These are phyloP conservation scores for Ophiostoma himal-ulmi DNA, from an alignment of 2,329 filamentous ascomycete species.

Conservation along the genomic window DNA sequence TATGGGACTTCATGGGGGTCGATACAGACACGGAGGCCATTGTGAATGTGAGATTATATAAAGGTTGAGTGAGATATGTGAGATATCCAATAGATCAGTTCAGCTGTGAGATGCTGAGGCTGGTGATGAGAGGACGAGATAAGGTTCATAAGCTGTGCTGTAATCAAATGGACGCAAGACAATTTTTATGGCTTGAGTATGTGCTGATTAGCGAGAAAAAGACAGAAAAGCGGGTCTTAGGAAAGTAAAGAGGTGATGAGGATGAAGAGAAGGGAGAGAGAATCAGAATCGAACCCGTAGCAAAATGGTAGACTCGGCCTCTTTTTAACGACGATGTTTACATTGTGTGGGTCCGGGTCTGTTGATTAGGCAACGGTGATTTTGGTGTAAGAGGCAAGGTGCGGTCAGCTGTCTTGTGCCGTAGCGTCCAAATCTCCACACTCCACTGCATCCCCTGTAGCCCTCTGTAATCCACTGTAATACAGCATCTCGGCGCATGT, in stretches of 20 bases:
- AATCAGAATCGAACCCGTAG: neutral
- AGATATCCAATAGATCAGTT: neutral
- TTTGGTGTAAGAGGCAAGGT: neutral
- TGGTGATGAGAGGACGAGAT: neutral
- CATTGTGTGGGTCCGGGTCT: conserved; percentile 11
- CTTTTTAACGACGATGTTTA: conserved; percentile 29
- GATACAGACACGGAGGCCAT: conserved; percentile 81
- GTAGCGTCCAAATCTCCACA: conserved; percentile 3
- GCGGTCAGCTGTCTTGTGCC: conserved; percentile 12
- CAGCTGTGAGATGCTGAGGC: neutral
- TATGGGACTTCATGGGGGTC: conserved; percentile 91
- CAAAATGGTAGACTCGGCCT: conserved; percentile 15
- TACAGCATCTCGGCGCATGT: neutral
- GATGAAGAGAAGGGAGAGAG: conserved; percentile 24
- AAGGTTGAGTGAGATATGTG: neutral
- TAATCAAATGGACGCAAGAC: conserved; percentile 27
- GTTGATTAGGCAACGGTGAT: conserved; percentile 24
- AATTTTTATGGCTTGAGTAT: neutral
- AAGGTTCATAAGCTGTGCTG: neutral
- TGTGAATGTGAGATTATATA: conserved; percentile 38
- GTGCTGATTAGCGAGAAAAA: too few relatives aligned
- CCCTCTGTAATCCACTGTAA: conserved; percentile 14
- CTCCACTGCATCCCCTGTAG: conserved; percentile 4
- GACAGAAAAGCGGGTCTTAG: neutral
- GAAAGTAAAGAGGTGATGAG: conserved; percentile 22